Percentiles rank a stretch among this genome's conserved stretches.
Conservation (phyloP, 495 filamentous ascomycete genomes). For the Hypoxylon rickii region DNA sequence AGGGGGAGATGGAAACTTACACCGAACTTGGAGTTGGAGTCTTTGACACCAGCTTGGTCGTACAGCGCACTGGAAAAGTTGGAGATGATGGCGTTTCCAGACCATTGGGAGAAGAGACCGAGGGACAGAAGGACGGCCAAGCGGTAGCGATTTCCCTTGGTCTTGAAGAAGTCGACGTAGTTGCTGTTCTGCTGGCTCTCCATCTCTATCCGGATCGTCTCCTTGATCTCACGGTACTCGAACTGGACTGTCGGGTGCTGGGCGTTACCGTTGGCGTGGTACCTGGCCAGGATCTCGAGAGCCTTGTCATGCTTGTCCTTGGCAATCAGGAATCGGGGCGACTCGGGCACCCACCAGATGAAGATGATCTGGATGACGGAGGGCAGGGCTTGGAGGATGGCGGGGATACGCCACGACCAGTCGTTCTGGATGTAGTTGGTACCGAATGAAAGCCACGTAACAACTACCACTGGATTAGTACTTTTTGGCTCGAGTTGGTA, state of each 20-base stretch:
- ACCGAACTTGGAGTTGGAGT: conserved; percentile 54
- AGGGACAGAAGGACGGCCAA: conserved; percentile 60
- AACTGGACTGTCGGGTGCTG: conserved; percentile 62
- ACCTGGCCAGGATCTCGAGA: conserved; percentile 58
- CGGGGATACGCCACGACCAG: conserved; percentile 60
- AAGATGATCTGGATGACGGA: conserved; percentile 54
- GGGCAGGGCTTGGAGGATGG: conserved; percentile 55
- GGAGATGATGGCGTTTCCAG: conserved; percentile 68
- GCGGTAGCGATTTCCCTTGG: conserved; percentile 71
- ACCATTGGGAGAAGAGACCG: conserved; percentile 70
- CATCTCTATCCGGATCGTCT: conserved; percentile 59
- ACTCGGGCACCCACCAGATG: conserved; percentile 66
- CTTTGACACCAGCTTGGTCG: conserved; percentile 58
- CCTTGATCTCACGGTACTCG: conserved; percentile 64
- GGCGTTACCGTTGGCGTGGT: conserved; percentile 61
- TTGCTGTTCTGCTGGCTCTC: conserved; percentile 49
- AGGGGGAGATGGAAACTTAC: conserved; percentile 27
- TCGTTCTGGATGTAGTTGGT: conserved; percentile 51
- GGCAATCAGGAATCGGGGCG: conserved; percentile 66
- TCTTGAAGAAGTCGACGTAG: conserved; percentile 65
- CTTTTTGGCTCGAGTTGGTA: conserved; percentile 9
- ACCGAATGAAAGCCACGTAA: conserved; percentile 58
- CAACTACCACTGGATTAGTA: conserved; percentile 36
- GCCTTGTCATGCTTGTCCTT: conserved; percentile 69
- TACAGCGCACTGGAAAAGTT: conserved; percentile 67